Percentiles rank a stretch among this genome's conserved stretches.
Evolutionary conservation across 2,329 filamentous ascomycete species (phyloP).

Genomic region (Xylariaceae sp.): DNA sequence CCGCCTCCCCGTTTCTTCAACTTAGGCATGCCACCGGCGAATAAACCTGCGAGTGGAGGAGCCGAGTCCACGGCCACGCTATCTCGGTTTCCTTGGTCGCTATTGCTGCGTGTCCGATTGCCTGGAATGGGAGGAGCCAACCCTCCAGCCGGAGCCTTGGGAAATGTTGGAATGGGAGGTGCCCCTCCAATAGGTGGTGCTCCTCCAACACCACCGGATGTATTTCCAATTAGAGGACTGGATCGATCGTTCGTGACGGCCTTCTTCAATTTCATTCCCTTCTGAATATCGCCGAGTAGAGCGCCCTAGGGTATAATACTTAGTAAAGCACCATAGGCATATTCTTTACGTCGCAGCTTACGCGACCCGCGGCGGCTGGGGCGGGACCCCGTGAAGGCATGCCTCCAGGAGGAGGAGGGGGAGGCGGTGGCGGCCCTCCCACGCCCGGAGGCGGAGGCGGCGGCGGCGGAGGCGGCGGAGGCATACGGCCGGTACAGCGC

Average conservation of each 20-base stretch:
- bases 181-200: conserved; percentile 65
- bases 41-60: conserved; percentile 80
- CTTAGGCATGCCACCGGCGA: conserved; percentile 94
- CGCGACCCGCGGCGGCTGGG: conserved; percentile 50
- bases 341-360: conserved; percentile 39
- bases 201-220: conserved; percentile 46
- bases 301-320: conserved; percentile 56
- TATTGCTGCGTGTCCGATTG: conserved; percentile 75
- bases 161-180: conserved; percentile 68
- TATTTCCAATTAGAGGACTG: conserved; percentile 61
- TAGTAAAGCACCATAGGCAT: neutral
- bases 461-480: conserved; percentile 63
- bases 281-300: conserved; percentile 79
- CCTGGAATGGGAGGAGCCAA: conserved; percentile 67
- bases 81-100: conserved; percentile 58
- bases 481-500: conserved; percentile 29
- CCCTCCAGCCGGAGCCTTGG: conserved; percentile 44
- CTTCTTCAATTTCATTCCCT: conserved; percentile 76
- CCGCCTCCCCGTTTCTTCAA: conserved; percentile 80
- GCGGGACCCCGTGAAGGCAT: conserved; percentile 49
- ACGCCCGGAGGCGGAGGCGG: conserved; percentile 55
- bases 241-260: conserved; percentile 89
- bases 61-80: conserved; percentile 49
- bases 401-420: conserved; percentile 59
- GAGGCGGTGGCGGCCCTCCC: conserved; percentile 59